Evolutionary conservation across 345 rosid species (phyloP).

Genomic region (Linum usitatissimum): DNA sequence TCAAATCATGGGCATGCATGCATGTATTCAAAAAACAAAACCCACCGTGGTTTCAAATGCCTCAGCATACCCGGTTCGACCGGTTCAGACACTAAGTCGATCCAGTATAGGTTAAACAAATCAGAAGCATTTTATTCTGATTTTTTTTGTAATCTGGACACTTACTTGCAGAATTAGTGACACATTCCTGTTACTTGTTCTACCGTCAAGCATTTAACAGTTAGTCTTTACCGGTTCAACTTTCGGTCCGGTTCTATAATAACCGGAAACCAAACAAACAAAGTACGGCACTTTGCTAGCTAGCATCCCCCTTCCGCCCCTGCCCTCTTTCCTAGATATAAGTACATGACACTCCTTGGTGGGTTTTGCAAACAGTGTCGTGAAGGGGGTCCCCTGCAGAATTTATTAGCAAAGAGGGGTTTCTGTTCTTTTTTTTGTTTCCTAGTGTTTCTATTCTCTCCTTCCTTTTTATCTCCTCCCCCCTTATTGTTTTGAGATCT

Average conservation of each 20-base stretch:
- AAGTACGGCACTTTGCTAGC: neutral
- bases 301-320: neutral
- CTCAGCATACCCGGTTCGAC: too few species aligned
- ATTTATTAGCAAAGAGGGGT: neutral
- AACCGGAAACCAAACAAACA: neutral
- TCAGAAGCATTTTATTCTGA: too few species aligned
- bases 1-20: slow-evolving; percentile 40
- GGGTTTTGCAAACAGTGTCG: neutral
- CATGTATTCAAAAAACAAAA: slow-evolving; percentile 22
- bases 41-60: neutral
- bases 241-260: too few species aligned
- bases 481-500: neutral
- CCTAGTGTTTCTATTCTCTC: neutral
- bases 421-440: neutral
- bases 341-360: slow-evolving; percentile 4
- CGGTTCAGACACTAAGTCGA: too few species aligned
- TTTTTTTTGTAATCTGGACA: too few species aligned
- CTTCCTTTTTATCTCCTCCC: neutral
- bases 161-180: too few species aligned
- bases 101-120: too few species aligned
- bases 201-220: too few species aligned
- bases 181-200: too few species aligned
- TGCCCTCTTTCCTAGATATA: neutral
- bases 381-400: slow-evolving; percentile 1
- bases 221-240: too few species aligned